Evolutionary conservation across 305 asterid species (phyloP), one percentile per base, ranked within the genome.

Genomic region (Fraxinus albicans): DNA sequence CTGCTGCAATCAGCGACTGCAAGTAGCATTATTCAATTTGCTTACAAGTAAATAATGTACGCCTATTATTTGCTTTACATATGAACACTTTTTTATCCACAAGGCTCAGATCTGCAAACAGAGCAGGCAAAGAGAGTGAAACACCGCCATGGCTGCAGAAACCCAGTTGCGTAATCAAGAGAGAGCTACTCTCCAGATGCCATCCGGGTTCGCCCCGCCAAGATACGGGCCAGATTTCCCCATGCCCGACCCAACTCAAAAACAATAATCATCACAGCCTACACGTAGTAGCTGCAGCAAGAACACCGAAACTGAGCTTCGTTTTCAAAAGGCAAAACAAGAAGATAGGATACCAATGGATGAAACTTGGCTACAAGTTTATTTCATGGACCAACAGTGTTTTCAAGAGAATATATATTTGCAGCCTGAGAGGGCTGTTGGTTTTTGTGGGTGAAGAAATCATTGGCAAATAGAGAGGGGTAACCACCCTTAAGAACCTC

Each of bases 141-240:
- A 81, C 23, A 12, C 67, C 63, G 67, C 42, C 80, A 75, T 72
- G 78, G 83, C 83, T 36, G 69, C 92, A 70, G 82, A 86, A 55
- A 25, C 82, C 83, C 87, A 70, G 80, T 80, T 83, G 85, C 86
- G 31, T 33, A 6, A 19, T 53, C 44, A 38, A 40, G 42, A 75
- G 29, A 55, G 15, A 55, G 1, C 58, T 13, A 17, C n/a, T 55
- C 67, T 65, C 73, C 35, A 72, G 29, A 78, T 21, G 83, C 83
- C 86, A 67, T 78, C 82, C 76, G 82, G 86, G 88, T 83, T 50
- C 31, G 86, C 90, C 87, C 55, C 72, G 77, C 88, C 90, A 87
- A 87, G 88, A 87, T 85, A 85, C 88, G 90, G 84, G 82, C 76
- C 83, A 50, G 73, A 35, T 75, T 42, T 79, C 53, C 27, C 85